These are phyloP conservation scores for Amanita phalloides DNA, from an alignment of 768 basidiomycete species.

Conservation along the genomic window DNA sequence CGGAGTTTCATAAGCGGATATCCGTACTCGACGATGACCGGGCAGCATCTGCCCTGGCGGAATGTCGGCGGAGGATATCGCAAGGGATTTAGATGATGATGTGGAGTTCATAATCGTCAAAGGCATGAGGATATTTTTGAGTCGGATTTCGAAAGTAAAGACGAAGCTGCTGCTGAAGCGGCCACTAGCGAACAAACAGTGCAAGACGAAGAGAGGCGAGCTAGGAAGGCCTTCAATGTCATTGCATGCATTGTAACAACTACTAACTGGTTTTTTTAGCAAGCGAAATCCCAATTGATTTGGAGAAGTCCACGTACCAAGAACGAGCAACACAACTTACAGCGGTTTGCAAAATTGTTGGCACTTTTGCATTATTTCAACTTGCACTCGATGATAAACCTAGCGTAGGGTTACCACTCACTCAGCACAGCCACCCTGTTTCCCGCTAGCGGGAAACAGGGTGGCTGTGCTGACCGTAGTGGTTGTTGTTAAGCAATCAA, in stretches of 20 bases:
- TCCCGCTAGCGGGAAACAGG: no score
- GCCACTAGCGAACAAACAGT: slow-evolving; percentile 47
- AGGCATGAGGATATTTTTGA: slow-evolving; percentile 67
- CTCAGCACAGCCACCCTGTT: no score
- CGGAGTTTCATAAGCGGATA: neutral
- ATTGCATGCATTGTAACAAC: neutral
- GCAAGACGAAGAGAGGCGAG: slow-evolving; percentile 47
- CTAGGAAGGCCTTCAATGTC: slow-evolving; percentile 28
- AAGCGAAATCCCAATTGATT: no score
- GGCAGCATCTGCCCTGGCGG: slow-evolving; percentile 45
- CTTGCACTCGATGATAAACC: no score
- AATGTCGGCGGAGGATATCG: slow-evolving; percentile 43
- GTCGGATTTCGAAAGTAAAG: slow-evolving; percentile 80
- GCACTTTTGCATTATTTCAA: no score
- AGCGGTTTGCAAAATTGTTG: no score
- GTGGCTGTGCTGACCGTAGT: no score
- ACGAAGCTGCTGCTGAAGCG: slow-evolving; percentile 52
- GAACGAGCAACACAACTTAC: no score
- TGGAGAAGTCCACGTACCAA: no score
- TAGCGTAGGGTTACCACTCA: no score
- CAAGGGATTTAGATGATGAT: slow-evolving; percentile 62
- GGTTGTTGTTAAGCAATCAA: no score
- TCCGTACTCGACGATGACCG: neutral
- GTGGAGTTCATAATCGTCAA: slow-evolving; percentile 57
- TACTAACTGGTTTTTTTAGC: slow-evolving; percentile 24